phyloP scores from a whole-genome alignment of 1,284 basidiomycete species.

The Rhodotorula sp. region DNA sequence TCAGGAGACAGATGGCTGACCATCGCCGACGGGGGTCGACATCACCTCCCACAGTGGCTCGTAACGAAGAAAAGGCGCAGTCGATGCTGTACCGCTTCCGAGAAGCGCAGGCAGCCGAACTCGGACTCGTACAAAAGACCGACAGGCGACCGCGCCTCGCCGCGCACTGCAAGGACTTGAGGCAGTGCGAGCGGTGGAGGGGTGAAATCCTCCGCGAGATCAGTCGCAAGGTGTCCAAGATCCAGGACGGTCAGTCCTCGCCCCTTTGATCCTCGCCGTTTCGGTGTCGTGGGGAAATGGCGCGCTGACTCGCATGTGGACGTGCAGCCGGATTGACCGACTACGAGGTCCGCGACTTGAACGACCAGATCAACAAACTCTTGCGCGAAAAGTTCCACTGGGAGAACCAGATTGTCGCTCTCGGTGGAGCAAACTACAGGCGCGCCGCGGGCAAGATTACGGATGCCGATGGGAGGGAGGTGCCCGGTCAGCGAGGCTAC shows the following conservation, averaged over 20 bases:
- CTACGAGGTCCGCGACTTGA: slow-evolving; percentile 93
- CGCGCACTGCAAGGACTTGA: slow-evolving; percentile 79
- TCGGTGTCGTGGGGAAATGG: too few relatives aligned
- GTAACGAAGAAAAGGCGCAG: slow-evolving; percentile 96
- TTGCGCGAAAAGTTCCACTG: slow-evolving; percentile 94
- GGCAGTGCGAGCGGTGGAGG: slow-evolving; percentile 93
- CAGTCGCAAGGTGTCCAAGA: slow-evolving; percentile 93
- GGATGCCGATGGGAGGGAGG: slow-evolving; percentile 90
- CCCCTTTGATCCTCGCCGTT: too few relatives aligned
- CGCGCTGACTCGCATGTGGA: background rate
- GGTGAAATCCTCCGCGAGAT: slow-evolving; percentile 94
- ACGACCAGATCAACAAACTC: slow-evolving; percentile 97
- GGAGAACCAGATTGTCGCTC: slow-evolving; percentile 93
- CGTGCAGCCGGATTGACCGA: slow-evolving; percentile 80
- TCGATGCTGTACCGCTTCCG: slow-evolving; percentile 98
- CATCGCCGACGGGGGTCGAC: background rate
- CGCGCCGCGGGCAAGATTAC: slow-evolving; percentile 80
- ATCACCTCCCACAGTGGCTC: slow-evolving; percentile 58
- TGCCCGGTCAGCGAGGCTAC: slow-evolving; percentile 96
- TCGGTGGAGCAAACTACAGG: slow-evolving; percentile 96
- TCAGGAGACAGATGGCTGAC: background rate
- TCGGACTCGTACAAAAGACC: slow-evolving; percentile 77
- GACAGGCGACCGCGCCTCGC: slow-evolving; percentile 88
- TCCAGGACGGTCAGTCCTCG: slow-evolving; percentile 78
- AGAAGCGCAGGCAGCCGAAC: slow-evolving; percentile 91